A percentile compares a stretch with the other conserved stretches of the same genome.
phyloP scores from a whole-genome alignment of 257 asterid genomes.

The Apocynum venetum region DNA sequence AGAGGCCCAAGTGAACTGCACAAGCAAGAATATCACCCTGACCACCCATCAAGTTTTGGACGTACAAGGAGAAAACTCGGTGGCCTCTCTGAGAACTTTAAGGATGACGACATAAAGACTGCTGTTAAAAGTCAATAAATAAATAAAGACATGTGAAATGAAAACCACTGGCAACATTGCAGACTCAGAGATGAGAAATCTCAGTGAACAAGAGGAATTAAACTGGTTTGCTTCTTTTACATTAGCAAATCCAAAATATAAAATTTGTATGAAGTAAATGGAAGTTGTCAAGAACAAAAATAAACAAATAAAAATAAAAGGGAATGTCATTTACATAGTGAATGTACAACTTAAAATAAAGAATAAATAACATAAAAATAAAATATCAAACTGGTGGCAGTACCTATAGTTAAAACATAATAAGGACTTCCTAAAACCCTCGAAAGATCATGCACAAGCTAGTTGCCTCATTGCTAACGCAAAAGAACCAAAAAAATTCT shows the following conservation, averaged over 20 bases:
- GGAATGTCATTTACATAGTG: not conserved
- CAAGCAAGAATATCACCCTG: not conserved
- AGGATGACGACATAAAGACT: not conserved
- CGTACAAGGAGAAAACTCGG: too few species aligned
- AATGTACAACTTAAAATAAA: not conserved
- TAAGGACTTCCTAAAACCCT: not conserved
- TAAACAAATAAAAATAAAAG: not conserved
- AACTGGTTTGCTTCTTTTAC: not conserved
- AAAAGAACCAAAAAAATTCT: not conserved
- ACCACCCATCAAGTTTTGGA: not conserved
- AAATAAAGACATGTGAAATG: not conserved
- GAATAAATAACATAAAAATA: too few species aligned
- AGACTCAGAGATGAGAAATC: not conserved
- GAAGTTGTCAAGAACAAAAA: not conserved
- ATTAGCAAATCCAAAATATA: not conserved
- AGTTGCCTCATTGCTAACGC: not conserved
- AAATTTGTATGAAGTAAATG: not conserved
- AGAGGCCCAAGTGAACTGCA: not conserved
- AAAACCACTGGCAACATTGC: not conserved
- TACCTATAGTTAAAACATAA: too few species aligned
- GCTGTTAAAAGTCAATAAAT: not conserved
- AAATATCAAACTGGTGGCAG: not conserved
- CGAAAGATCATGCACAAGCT: not conserved
- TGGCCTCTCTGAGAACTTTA: too few species aligned
- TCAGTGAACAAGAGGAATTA: not conserved